A percentile compares a stretch with the other conserved stretches of the same genome.
Evolutionary conservation across 2,329 filamentous ascomycete species (phyloP).

Genomic region (Purpureocillium lavendulum): DNA sequence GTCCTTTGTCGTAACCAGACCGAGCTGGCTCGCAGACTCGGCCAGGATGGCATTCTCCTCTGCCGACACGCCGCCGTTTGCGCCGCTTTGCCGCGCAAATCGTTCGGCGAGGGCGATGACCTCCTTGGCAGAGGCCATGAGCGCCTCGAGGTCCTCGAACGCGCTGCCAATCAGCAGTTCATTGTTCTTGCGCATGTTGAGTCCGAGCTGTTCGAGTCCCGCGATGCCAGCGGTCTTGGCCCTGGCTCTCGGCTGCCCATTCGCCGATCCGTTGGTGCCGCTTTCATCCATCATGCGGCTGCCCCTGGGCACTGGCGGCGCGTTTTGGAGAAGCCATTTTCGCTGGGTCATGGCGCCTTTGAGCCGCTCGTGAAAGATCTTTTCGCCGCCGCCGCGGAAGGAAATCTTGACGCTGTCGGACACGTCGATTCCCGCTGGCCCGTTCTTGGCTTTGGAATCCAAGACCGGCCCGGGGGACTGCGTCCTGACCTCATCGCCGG

Average conservation of each 20-base stretch:
- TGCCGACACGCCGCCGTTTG: constrained; percentile 49
- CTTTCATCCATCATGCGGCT: constrained; percentile 27
- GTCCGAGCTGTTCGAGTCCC: constrained; percentile 76
- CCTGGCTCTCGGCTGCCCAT: constrained; percentile 20
- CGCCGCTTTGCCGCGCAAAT: constrained; percentile 63
- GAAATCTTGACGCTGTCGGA: constrained; percentile 82
- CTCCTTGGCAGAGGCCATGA: constrained; percentile 97
- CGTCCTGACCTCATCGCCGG: constrained; percentile 37
- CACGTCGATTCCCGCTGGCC: constrained; percentile 39
- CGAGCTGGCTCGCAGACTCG: constrained; percentile 70
- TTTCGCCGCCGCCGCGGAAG: constrained; percentile 81
- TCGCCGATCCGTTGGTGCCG: constrained; percentile 15
- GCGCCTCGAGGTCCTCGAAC: constrained; percentile 90
- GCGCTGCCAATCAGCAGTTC: constrained; percentile 86
- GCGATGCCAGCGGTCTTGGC: constrained; percentile 77
- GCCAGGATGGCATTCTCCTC: constrained; percentile 70
- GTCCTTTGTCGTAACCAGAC: constrained; percentile 89
- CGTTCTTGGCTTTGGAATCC: constrained; percentile 18
- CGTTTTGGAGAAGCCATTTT: constrained; percentile 89
- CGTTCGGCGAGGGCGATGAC: constrained; percentile 88
- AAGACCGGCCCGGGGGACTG: constrained; percentile 75
- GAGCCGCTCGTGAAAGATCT: constrained; percentile 80
- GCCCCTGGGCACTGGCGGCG: constrained; percentile 73
- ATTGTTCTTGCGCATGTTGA: constrained; percentile 85
- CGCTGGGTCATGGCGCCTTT: constrained; percentile 84